Base-by-base conservation (phyloP, 2,329 filamentous ascomycete species). In the Colletotrichum trifolii region DNA sequence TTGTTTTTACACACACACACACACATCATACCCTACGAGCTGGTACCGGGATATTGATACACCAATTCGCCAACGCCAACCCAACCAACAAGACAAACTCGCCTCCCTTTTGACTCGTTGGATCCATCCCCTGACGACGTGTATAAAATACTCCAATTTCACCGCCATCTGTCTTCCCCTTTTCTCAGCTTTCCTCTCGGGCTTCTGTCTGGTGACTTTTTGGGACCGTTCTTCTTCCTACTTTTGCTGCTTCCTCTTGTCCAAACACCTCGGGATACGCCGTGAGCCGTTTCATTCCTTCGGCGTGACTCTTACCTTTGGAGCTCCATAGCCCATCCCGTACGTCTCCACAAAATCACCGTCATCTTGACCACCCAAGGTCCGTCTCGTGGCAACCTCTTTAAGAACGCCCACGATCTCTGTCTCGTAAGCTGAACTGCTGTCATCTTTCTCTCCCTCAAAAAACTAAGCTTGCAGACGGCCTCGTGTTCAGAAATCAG, bases 1-100 rank as follows among this genome's bases (percentile, higher is more conserved):
- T 15, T 17, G 8, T 12, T 11, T 46, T 15, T 59, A 25, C 25
- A 25, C 25, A 25, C 25, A 25, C 25, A 25, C 25, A 25, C 25
- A 25, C 25, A 25, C 25, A 25, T 66, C 53, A 52, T 62, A 54
- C 59, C 59, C 47, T 66, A 57, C 63, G 63, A 47, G 58, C 63
- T 47, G 53, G 47, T 63, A 40, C 63, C 40, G 43, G 63, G 63
- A 63, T 66, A 66, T 56, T 56, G 59, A 66, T 53, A 57, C 63
- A 62, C 63, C 50, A 55, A 57, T 13, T 66, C 63, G 52, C 56
- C 49, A 61, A 60, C 56, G 38, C 50, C 33, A 25, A 45, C 40
- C 63, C 58, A 52, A 63, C 58, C 58, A 61, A 55, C 52, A 48
- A 63, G 58, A 57, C 63, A 66, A 66, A 63, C 58, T 66, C 53